Percentiles rank a stretch among this genome's conserved stretches.
phyloP scores from a whole-genome alignment of 345 rosid species.

The Psidium friedrichsthalianum region DNA sequence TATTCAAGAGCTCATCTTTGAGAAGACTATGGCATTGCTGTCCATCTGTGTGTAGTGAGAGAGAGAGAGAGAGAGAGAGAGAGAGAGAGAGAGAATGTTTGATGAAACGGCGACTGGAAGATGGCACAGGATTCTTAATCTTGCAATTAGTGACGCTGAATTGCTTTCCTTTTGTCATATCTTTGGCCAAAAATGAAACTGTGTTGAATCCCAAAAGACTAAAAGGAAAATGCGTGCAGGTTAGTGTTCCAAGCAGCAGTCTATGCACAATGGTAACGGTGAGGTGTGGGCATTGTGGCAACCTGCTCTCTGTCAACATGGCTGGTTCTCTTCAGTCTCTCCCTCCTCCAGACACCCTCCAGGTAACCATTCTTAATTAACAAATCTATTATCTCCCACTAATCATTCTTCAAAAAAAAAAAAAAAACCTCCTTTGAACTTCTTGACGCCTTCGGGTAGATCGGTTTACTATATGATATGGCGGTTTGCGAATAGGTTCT shows the following conservation, averaged over 20 bases:
- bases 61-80: neutral
- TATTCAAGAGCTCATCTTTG: neutral
- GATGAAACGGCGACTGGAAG: neutral
- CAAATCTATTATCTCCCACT: neutral
- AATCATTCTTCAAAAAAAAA: neutral
- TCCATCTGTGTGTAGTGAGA: neutral
- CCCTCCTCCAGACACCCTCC: conserved; percentile 48
- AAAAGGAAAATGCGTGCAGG: conserved; percentile 23
- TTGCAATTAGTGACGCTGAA: neutral
- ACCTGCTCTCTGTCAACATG: conserved; percentile 75
- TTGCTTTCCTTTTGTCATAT: neutral
- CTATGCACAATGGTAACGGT: conserved; percentile 72
- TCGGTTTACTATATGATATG: neutral
- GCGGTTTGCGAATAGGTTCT: neutral
- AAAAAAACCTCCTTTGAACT: neutral
- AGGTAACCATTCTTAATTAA: conserved; percentile 17
- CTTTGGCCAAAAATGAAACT: neutral
- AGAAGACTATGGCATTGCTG: neutral
- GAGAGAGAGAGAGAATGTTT: neutral
- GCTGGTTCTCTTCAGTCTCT: conserved; percentile 49
- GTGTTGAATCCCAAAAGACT: neutral
- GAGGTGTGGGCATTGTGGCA: conserved; percentile 91
- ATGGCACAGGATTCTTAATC: neutral
- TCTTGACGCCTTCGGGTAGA: neutral
- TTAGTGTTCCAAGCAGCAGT: conserved; percentile 73